Evolutionary conservation across 495 filamentous ascomycete genomes (phyloP).

Genomic region (Tirmania nivea): DNA sequence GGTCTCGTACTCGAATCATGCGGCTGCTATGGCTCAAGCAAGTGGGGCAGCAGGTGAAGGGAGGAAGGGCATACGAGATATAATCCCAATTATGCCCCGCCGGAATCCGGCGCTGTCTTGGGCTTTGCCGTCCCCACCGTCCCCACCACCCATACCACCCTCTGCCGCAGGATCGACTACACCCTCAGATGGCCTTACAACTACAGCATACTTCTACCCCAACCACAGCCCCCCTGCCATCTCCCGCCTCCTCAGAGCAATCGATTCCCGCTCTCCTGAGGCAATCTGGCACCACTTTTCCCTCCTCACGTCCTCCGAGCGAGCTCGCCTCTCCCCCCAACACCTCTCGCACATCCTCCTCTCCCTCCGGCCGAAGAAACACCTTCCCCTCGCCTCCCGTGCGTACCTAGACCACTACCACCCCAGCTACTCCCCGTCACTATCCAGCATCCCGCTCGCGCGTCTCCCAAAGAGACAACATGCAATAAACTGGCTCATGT

Average conservation of each 20-base stretch:
- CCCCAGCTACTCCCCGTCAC: neutral
- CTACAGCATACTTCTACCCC: slow-evolving; percentile 8
- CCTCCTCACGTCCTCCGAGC: neutral
- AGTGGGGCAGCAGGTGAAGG: neutral
- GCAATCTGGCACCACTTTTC: slow-evolving; percentile 11
- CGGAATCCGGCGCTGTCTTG: neutral
- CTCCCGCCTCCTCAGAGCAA: slow-evolving; percentile 7
- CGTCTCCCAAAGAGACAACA: too few species aligned
- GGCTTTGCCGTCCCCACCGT: neutral
- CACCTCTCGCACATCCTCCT: slow-evolving; percentile 12
- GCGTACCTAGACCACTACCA: slow-evolving; percentile 5
- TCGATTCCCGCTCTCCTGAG: slow-evolving; percentile 4
- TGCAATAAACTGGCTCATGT: slow-evolving; percentile 6
- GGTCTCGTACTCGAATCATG: neutral
- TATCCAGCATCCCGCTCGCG: too few species aligned
- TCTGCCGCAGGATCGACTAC: neutral
- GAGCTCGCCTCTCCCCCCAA: slow-evolving; percentile 2
- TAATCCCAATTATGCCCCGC: neutral
- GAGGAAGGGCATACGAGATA: neutral
- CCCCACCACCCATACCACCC: neutral
- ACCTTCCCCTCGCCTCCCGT: slow-evolving; percentile 3
- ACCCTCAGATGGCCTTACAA: slow-evolving; percentile 1
- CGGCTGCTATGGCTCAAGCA: neutral
- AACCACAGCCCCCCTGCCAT: slow-evolving; percentile 5
- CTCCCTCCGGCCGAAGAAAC: slow-evolving; percentile 7